Percentiles rank a stretch among this genome's conserved stretches.
These are phyloP conservation scores for Bassia scoparia DNA, from an alignment of 148 eudicot species.

Conservation along the genomic window DNA sequence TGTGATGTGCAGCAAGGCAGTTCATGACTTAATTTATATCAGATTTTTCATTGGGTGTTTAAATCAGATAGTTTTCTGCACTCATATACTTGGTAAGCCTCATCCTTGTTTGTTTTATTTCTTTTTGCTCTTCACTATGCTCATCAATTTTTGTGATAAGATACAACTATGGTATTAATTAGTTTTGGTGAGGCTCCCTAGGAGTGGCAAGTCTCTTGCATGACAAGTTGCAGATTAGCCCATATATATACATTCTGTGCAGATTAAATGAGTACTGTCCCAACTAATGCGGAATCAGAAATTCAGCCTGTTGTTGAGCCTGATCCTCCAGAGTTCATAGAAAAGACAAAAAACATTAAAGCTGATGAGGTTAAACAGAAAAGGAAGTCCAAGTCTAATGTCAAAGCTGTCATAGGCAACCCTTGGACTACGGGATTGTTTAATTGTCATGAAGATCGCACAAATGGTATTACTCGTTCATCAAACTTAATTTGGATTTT, in stretches of 20 bases:
- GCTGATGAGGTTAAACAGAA: constrained; percentile 8
- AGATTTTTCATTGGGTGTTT: constrained; percentile 6
- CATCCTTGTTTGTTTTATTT: background rate
- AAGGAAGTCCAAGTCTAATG: constrained; percentile 17
- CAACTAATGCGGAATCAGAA: constrained; percentile 19
- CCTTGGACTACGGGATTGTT: constrained; percentile 42
- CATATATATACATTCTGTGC: background rate
- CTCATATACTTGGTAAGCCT: background rate
- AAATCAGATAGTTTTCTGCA: background rate
- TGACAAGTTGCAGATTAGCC: too few relatives aligned
- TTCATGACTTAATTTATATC: background rate
- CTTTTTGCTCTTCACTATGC: background rate
- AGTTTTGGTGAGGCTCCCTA: background rate
- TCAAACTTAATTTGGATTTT: background rate
- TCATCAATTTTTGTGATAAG: constrained; percentile 9
- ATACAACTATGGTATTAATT: background rate
- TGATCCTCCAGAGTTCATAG: constrained; percentile 22
- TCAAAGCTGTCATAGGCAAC: constrained; percentile 23
- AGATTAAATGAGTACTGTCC: constrained; percentile 19
- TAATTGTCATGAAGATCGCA: constrained; percentile 32
- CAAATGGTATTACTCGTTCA: constrained; percentile 27
- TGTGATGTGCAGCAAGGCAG: constrained; percentile 4
- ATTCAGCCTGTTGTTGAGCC: constrained; percentile 28
- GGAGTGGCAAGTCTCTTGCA: too few relatives aligned
- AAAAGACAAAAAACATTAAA: background rate